phyloP scores from a whole-genome alignment of 2,329 filamentous ascomycete species.

The Cladophialophora exuberans region DNA sequence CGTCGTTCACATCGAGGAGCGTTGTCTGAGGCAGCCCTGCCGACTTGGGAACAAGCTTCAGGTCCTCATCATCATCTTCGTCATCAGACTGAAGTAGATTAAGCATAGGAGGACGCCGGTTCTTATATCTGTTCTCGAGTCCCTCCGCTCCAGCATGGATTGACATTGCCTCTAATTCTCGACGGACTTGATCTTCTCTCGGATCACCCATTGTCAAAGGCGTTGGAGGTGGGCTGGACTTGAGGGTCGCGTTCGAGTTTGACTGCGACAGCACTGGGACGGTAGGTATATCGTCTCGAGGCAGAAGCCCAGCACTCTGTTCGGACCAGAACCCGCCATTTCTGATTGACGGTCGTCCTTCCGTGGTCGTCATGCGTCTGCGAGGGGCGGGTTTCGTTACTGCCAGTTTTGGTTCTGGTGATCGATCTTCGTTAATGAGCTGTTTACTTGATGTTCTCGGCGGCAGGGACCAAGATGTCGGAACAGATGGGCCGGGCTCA shows the following conservation, averaged over 20 bases:
- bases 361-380: constrained; percentile 4
- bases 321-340: constrained; percentile 18
- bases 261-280: constrained; percentile 19
- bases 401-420: neutral
- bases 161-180: constrained; percentile 28
- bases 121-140: constrained; percentile 20
- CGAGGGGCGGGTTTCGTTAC: neutral
- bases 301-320: neutral
- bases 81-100: constrained; percentile 16
- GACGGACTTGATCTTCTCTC: constrained; percentile 26
- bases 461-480: constrained; percentile 7
- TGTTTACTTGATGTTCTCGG: constrained; percentile 21
- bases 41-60: neutral
- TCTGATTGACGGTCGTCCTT: constrained; percentile 11
- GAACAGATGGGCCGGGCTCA: constrained; percentile 3
- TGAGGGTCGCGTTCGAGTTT: constrained; percentile 15
- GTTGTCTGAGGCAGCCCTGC: neutral
- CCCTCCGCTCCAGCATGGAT: constrained; percentile 24
- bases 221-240: constrained; percentile 19
- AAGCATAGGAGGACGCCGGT: constrained; percentile 11
- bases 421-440: neutral
- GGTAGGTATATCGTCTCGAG: constrained; percentile 5
- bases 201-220: constrained; percentile 19
- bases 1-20: neutral
- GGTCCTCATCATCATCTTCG: neutral